phyloP scores from a whole-genome alignment of 352 stramenopile genomes.

The Hyaloperonospora brassicae region DNA sequence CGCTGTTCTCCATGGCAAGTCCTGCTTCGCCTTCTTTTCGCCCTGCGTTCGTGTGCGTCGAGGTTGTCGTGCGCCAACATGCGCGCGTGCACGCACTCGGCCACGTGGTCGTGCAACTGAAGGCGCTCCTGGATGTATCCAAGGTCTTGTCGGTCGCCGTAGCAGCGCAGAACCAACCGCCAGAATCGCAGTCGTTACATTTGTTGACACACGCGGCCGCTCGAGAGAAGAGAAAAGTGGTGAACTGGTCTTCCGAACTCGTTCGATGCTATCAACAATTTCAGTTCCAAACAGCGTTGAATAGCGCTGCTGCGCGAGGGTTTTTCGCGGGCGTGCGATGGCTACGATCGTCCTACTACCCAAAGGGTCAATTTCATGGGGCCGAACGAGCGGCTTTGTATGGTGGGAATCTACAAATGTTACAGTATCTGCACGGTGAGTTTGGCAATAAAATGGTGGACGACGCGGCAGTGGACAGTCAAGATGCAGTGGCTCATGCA shows the following conservation, averaged over 20 bases:
- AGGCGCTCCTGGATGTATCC: slow-evolving; percentile 29
- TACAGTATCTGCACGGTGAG: slow-evolving; percentile 29
- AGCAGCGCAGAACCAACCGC: slow-evolving; percentile 18
- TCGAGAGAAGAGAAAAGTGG: slow-evolving; percentile 25
- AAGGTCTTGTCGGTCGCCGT: slow-evolving; percentile 23
- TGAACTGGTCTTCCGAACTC: slow-evolving; percentile 31
- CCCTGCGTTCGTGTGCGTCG: slow-evolving; percentile 23
- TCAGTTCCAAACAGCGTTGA: slow-evolving; percentile 31
- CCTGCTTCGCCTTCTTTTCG: neutral
- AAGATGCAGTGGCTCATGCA: slow-evolving; percentile 32
- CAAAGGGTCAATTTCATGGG: slow-evolving; percentile 32
- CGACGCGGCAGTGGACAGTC: slow-evolving; percentile 22
- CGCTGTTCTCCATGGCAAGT: too few species aligned
- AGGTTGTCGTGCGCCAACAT: slow-evolving; percentile 23
- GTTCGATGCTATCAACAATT: slow-evolving; percentile 29
- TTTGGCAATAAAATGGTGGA: slow-evolving; percentile 33
- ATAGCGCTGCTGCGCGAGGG: slow-evolving; percentile 20
- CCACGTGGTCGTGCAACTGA: slow-evolving; percentile 21
- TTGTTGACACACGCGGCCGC: slow-evolving; percentile 24
- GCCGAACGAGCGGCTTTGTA: slow-evolving; percentile 30
- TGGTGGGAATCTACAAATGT: slow-evolving; percentile 28
- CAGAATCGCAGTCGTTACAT: slow-evolving; percentile 10
- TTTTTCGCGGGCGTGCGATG: slow-evolving; percentile 23
- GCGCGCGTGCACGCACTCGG: slow-evolving; percentile 19
- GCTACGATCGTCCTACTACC: slow-evolving; percentile 25